Evolutionary conservation across 2,329 filamentous ascomycete genomes (phyloP).

Genomic region (Colletotrichum salicis): DNA sequence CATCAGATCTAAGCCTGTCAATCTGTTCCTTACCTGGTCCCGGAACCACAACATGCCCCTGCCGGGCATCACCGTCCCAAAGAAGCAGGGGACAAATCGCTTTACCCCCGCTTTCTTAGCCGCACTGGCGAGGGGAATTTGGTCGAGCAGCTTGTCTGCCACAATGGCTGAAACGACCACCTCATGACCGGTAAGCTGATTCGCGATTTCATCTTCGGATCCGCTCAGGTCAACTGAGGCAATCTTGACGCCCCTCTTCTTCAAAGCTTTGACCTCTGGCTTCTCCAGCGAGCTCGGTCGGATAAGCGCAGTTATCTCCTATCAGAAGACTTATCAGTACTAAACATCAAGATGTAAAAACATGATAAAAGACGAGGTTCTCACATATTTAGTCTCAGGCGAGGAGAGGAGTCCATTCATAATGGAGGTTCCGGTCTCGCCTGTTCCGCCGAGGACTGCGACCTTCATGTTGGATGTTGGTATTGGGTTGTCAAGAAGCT

Average conservation of each 20-base stretch:
- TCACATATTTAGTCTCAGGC: conserved; percentile 30
- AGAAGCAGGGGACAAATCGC: conserved; percentile 63
- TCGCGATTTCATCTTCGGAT: conserved; percentile 35
- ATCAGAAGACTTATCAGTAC: too few relatives aligned
- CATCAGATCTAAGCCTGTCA: too few relatives aligned
- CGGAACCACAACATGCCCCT: conserved; percentile 45
- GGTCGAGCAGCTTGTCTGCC: conserved; percentile 47
- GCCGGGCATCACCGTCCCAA: conserved; percentile 55
- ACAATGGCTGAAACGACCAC: conserved; percentile 56
- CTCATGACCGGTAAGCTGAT: conserved; percentile 39
- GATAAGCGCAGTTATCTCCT: conserved; percentile 61
- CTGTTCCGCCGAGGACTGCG: conserved; percentile 53
- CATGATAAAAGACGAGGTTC: neutral
- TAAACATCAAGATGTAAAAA: neutral
- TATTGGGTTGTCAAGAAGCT: neutral
- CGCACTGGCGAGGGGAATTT: conserved; percentile 59
- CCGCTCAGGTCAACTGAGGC: conserved; percentile 54
- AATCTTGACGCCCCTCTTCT: conserved; percentile 54
- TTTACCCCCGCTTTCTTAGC: conserved; percentile 60
- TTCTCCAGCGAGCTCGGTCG: conserved; percentile 59
- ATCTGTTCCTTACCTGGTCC: conserved; percentile 37
- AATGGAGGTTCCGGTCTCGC: conserved; percentile 52
- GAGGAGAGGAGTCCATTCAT: conserved; percentile 48
- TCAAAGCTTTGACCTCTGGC: conserved; percentile 51
- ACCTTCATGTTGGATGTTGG: conserved; percentile 40